Evolutionary conservation across 345 rosid genomes (phyloP).

Genomic region (Linum trigynum): DNA sequence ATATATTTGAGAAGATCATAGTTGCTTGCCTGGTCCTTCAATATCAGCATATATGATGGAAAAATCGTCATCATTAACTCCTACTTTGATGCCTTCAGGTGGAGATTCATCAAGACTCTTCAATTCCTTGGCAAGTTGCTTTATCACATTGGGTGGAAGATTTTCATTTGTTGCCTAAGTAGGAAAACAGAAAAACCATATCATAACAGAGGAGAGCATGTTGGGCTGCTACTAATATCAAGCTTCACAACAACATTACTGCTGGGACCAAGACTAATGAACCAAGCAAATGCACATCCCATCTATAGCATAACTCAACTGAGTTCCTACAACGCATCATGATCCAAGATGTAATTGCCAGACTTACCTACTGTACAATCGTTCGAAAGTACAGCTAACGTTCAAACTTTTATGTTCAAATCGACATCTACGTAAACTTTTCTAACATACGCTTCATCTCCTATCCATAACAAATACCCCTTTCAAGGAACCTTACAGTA

Average conservation of each 20-base stretch:
- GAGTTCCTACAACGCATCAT: neutral
- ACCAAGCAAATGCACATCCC: neutral
- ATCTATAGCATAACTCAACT: neutral
- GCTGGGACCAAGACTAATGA: neutral
- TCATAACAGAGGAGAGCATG: neutral
- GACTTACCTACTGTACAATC: too few relatives aligned
- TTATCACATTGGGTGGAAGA: conserved; percentile 97
- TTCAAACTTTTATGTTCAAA: too few relatives aligned
- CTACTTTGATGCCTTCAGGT: conserved; percentile 96
- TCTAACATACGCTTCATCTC: neutral
- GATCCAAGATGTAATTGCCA: neutral
- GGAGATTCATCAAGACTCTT: conserved; percentile 97
- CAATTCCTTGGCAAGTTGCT: conserved; percentile 92
- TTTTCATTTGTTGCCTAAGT: conserved; percentile 89
- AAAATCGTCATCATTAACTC: conserved; percentile 85
- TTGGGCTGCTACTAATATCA: neutral
- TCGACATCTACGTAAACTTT: too few relatives aligned
- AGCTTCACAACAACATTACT: neutral
- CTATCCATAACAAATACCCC: neutral
- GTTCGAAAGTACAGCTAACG: too few relatives aligned
- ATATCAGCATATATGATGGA: conserved; percentile 91
- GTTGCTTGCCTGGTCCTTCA: conserved; percentile 86
- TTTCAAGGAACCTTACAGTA: neutral
- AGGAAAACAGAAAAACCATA: neutral
- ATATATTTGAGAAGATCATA: neutral